Conservation (phyloP, 169 alveolate species). For the Babesia bigemina region DNA sequence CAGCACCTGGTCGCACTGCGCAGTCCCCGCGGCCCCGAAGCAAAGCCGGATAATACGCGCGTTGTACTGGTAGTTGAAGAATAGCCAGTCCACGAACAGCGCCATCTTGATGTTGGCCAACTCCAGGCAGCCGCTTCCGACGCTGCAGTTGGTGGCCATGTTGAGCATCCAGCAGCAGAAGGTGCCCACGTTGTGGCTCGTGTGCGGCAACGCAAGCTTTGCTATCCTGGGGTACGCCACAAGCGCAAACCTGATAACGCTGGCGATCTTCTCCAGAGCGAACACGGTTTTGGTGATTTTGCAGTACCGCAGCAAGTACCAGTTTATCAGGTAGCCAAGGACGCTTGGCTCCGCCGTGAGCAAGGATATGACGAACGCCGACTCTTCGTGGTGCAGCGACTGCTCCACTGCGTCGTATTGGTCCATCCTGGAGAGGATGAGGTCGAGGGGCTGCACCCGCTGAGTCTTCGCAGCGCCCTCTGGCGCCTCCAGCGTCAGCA, state of each 20-base stretch:
- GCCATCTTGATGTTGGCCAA: slow-evolving; percentile 65
- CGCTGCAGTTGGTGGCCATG: slow-evolving; percentile 34
- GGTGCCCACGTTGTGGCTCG: slow-evolving; percentile 8
- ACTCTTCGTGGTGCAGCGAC: slow-evolving; percentile 18
- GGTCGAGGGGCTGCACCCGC: slow-evolving; percentile 6
- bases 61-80: slow-evolving; percentile 52
- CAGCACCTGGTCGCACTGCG: slow-evolving; percentile 21
- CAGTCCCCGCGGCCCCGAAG: slow-evolving; percentile 4
- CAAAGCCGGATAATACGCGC: slow-evolving; percentile 32
- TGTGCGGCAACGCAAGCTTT: not conserved
- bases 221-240: slow-evolving; percentile 23
- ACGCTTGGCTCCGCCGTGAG: slow-evolving; percentile 15
- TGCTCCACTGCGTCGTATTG: slow-evolving; percentile 7
- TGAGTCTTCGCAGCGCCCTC: not conserved
- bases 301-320: slow-evolving; percentile 53
- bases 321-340: slow-evolving; percentile 33
- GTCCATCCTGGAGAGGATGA: slow-evolving; percentile 5
- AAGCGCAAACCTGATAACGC: slow-evolving; percentile 45
- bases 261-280: slow-evolving; percentile 55
- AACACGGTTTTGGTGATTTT: slow-evolving; percentile 38
- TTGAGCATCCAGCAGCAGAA: slow-evolving; percentile 45
- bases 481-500: slow-evolving; percentile 17
- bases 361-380: slow-evolving; percentile 6
- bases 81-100: slow-evolving; percentile 57
- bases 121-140: slow-evolving; percentile 55